These are phyloP conservation scores for Neolentinus lepideus DNA, from an alignment of 1,284 basidiomycete species.

Conservation along the genomic window DNA sequence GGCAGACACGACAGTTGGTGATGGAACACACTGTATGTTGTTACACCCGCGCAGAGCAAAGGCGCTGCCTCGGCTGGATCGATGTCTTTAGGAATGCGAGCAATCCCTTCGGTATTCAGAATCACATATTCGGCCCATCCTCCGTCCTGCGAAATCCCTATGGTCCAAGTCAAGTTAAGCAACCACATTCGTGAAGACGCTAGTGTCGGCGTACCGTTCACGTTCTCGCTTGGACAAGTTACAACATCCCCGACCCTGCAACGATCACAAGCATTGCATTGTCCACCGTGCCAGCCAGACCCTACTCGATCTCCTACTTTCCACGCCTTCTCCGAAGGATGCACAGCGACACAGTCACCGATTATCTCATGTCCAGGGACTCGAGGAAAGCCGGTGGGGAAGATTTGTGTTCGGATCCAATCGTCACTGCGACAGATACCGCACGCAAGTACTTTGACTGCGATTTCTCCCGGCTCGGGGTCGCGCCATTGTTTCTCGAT, in stretches of 20 bases:
- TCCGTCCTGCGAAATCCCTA: constrained; percentile 26
- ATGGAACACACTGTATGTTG: constrained; percentile 16
- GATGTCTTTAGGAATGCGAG: constrained; percentile 21
- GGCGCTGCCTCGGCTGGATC: constrained; percentile 31
- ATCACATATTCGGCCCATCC: constrained; percentile 26
- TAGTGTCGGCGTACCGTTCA: constrained; percentile 13
- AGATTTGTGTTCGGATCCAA: constrained; percentile 11
- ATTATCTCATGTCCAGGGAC: constrained; percentile 21
- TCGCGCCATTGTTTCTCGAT: constrained; percentile 21
- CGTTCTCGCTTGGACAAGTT: constrained; percentile 11
- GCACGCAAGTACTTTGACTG: constrained; percentile 25
- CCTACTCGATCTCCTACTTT: constrained; percentile 22
- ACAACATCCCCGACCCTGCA: constrained; percentile 16
- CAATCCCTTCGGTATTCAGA: constrained; percentile 25
- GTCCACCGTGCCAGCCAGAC: constrained; percentile 19
- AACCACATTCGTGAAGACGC: background rate
- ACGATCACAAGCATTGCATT: constrained; percentile 16
- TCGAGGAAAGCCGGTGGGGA: constrained; percentile 11
- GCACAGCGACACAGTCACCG: constrained; percentile 19
- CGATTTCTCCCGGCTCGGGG: constrained; percentile 22
- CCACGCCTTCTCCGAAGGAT: constrained; percentile 12
- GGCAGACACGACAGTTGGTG: background rate
- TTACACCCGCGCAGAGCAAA: constrained; percentile 29
- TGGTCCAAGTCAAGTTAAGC: constrained; percentile 1
- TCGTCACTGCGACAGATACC: constrained; percentile 19